A percentile compares a stretch with the other conserved stretches of the same genome.
Conservation (phyloP, 805 yeast species). For the Sungouiozyma ichnusensis region DNA sequence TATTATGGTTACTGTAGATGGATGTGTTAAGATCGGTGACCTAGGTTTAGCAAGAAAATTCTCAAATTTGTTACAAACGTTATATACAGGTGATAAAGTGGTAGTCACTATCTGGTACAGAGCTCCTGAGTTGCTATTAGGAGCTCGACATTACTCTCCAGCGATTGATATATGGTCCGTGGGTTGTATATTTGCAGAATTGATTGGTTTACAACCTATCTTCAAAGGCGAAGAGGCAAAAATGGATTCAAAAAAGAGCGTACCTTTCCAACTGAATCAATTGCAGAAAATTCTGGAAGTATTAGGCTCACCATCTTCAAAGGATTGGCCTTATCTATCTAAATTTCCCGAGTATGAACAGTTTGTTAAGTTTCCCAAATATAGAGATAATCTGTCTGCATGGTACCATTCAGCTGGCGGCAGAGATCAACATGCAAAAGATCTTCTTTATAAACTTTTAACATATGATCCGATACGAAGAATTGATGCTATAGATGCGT, state of each 20-base stretch:
- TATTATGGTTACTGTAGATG: constrained; percentile 85
- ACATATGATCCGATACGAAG: constrained; percentile 78
- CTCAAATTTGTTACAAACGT: constrained; percentile 74
- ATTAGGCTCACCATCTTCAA: constrained; percentile 75
- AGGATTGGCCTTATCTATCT: constrained; percentile 69
- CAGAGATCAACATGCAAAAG: constrained; percentile 54
- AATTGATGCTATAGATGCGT: constrained; percentile 65
- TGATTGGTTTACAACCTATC: constrained; percentile 79
- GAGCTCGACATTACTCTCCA: constrained; percentile 86
- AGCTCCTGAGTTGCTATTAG: constrained; percentile 84
- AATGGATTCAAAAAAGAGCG: constrained; percentile 83
- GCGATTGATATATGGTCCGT: constrained; percentile 93
- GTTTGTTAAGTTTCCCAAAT: constrained; percentile 51
- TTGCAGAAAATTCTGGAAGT: constrained; percentile 83
- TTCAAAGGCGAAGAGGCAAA: constrained; percentile 98
- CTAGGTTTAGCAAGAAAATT: constrained; percentile 84
- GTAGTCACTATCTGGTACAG: constrained; percentile 97
- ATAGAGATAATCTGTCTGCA: constrained; percentile 45
- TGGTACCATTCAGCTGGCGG: constrained; percentile 88
- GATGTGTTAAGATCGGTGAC: constrained; percentile 93
- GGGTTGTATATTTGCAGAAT: constrained; percentile 89
- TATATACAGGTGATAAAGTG: constrained; percentile 88
- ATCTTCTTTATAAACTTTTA: constrained; percentile 51
- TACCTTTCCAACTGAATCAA: constrained; percentile 92
- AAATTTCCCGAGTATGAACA: constrained; percentile 78